Conservation (phyloP, 164 flowering plant species). For the Amborella trichopoda region DNA sequence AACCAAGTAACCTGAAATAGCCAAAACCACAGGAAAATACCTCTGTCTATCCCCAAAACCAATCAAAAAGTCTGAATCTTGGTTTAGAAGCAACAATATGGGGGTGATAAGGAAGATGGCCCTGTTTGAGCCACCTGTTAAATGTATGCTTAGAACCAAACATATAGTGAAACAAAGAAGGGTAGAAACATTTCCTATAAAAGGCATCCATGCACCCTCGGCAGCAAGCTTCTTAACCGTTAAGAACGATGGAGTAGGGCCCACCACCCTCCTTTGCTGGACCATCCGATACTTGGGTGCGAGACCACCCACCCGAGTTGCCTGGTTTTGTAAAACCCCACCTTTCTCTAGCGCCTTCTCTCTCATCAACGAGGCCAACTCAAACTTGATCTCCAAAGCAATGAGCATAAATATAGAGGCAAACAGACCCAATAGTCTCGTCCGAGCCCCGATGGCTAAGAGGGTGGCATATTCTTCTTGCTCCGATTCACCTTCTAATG, state of each 20-base stretch:
- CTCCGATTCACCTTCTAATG: slow-evolving; percentile 40
- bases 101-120: slow-evolving; percentile 93
- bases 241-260: slow-evolving; percentile 51
- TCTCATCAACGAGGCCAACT: slow-evolving; percentile 66
- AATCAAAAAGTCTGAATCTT: slow-evolving; percentile 87
- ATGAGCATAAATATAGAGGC: slow-evolving; percentile 95
- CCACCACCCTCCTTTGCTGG: slow-evolving; percentile 73
- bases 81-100: slow-evolving; percentile 80
- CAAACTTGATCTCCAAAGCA: slow-evolving; percentile 86
- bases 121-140: slow-evolving; percentile 90
- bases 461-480: slow-evolving; percentile 56
- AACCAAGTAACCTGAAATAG: slow-evolving; percentile 60
- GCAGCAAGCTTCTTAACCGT: slow-evolving; percentile 81
- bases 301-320: slow-evolving; percentile 31
- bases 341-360: slow-evolving; percentile 59
- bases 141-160: slow-evolving; percentile 58
- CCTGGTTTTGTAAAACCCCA: slow-evolving; percentile 30
- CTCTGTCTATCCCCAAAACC: slow-evolving; percentile 93
- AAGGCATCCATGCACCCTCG: slow-evolving; percentile 99
- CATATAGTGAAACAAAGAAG: slow-evolving; percentile 89
- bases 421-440: slow-evolving; percentile 87
- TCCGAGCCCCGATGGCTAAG: slow-evolving; percentile 88
- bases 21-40: slow-evolving; percentile 81
- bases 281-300: slow-evolving; percentile 66
- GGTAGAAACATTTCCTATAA: slow-evolving; percentile 94